Percentiles rank a stretch among this genome's conserved stretches.
Conservation (phyloP, 2,329 filamentous ascomycete species). For the Aspergillus ochraceoroseus region DNA sequence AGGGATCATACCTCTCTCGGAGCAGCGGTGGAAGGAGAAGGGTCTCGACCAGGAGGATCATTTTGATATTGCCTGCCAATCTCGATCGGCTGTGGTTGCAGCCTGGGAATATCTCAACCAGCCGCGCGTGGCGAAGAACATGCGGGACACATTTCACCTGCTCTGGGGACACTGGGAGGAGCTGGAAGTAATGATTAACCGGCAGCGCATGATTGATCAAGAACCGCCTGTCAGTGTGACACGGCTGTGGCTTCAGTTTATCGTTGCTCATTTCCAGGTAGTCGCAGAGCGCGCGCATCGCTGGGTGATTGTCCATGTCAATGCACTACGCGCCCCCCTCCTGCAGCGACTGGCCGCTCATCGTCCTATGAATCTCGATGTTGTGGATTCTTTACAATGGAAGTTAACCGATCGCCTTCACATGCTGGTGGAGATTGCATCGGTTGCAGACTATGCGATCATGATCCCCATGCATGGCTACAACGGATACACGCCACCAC, state of each 20-base stretch:
- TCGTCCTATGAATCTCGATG: neutral
- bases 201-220: too few species aligned
- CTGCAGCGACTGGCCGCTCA: slow-evolving; percentile 7
- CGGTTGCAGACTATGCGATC: slow-evolving; percentile 23
- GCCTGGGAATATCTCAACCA: slow-evolving; percentile 25
- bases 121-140: slow-evolving; percentile 42
- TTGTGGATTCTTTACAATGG: neutral
- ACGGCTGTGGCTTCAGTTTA: slow-evolving; percentile 24
- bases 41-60: slow-evolving; percentile 16
- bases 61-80: slow-evolving; percentile 23
- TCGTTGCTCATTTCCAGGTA: slow-evolving; percentile 21
- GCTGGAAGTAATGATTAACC: slow-evolving; percentile 21
- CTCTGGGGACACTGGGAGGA: slow-evolving; percentile 21
- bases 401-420: slow-evolving; percentile 13
- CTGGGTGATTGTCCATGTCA: slow-evolving; percentile 23
- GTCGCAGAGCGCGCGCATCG: slow-evolving; percentile 25
- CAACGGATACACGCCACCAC: slow-evolving; percentile 12
- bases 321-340: slow-evolving; percentile 18
- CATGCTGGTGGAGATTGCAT: slow-evolving; percentile 15
- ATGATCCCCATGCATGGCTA: slow-evolving; percentile 27
- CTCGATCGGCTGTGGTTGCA: slow-evolving; percentile 21
- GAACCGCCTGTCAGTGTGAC: slow-evolving; percentile 20
- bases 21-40: slow-evolving; percentile 26
- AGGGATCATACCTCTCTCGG: slow-evolving; percentile 25
- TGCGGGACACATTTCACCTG: slow-evolving; percentile 26